Evolutionary conservation across 2,329 filamentous ascomycete genomes (phyloP).

Genomic region (Hypoxylon sp.): DNA sequence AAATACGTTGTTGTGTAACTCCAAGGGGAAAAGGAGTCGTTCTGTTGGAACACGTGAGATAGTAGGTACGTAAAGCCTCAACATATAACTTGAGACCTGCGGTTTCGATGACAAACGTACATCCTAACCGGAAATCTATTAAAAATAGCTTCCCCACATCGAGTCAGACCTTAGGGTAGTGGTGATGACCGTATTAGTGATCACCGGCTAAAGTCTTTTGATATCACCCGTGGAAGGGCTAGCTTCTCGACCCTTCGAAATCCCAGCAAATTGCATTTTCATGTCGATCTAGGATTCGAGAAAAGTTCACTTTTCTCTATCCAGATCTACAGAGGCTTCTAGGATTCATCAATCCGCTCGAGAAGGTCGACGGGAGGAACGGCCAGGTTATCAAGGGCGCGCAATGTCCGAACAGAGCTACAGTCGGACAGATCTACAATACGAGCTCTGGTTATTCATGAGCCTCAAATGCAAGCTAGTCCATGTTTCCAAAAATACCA

Average conservation of each 20-base stretch:
- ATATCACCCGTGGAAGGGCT: slow-evolving; percentile 33
- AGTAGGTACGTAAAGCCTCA: background rate
- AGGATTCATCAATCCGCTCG: background rate
- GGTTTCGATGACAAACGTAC: background rate
- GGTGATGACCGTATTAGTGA: slow-evolving; percentile 20
- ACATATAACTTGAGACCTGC: background rate
- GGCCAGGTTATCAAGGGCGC: background rate
- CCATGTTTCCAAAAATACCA: slow-evolving; percentile 33
- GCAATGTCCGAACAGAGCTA: background rate
- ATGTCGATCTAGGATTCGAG: no score
- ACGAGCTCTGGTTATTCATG: background rate
- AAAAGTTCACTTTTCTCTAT: no score
- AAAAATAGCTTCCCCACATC: slow-evolving; percentile 30
- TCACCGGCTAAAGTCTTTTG: slow-evolving; percentile 39
- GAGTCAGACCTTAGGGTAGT: slow-evolving; percentile 7
- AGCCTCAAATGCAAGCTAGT: slow-evolving; percentile 11
- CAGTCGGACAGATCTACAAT: background rate
- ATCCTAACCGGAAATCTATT: background rate
- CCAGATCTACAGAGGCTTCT: background rate
- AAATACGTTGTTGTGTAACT: background rate
- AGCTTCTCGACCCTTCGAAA: slow-evolving; percentile 19
- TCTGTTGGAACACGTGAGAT: background rate
- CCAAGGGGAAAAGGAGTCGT: background rate
- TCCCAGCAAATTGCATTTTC: slow-evolving; percentile 2
- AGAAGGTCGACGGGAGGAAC: background rate